Conservation (phyloP, 2,329 filamentous ascomycete genomes). For the Fusarium anthophilum region DNA sequence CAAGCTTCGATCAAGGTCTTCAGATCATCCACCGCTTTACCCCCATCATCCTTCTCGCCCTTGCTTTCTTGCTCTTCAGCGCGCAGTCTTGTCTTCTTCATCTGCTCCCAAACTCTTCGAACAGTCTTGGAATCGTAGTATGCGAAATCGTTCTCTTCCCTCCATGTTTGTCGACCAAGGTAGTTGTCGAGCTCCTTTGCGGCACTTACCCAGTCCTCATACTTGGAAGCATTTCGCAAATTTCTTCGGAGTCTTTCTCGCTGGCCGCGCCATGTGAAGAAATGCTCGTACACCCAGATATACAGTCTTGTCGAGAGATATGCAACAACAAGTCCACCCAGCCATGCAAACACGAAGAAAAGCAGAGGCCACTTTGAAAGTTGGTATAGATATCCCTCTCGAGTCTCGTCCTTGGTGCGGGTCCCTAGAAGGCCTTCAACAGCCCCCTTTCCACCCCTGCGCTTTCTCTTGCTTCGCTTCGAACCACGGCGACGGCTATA, state of each 20-base stretch:
- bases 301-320: constrained; percentile 89
- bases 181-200: constrained; percentile 83
- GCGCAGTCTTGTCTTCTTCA: constrained; percentile 69
- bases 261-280: constrained; percentile 86
- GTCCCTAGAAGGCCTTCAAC: constrained; percentile 58
- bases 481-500: constrained; percentile 51
- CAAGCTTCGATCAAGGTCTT: constrained; percentile 84
- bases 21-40: constrained; percentile 76
- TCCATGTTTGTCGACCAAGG: constrained; percentile 83
- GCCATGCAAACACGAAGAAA: constrained; percentile 81
- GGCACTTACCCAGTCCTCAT: constrained; percentile 83
- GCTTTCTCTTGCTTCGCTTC: constrained; percentile 46
- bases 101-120: constrained; percentile 77
- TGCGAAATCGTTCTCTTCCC: constrained; percentile 78
- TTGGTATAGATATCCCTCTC: constrained; percentile 91
- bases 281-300: constrained; percentile 92
- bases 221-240: constrained; percentile 77
- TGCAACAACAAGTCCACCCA: constrained; percentile 72
- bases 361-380: constrained; percentile 94
- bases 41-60: constrained; percentile 48
- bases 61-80: constrained; percentile 64
- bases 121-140: constrained; percentile 93
- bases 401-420: constrained; percentile 86
- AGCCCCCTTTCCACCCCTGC: constrained; percentile 50
- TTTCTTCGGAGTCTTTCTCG: constrained; percentile 76